A percentile compares a stretch with the other conserved stretches of the same genome.
Evolutionary conservation across 208 protist genomes (phyloP).

Genomic region (Trypanosoma rangeli): DNA sequence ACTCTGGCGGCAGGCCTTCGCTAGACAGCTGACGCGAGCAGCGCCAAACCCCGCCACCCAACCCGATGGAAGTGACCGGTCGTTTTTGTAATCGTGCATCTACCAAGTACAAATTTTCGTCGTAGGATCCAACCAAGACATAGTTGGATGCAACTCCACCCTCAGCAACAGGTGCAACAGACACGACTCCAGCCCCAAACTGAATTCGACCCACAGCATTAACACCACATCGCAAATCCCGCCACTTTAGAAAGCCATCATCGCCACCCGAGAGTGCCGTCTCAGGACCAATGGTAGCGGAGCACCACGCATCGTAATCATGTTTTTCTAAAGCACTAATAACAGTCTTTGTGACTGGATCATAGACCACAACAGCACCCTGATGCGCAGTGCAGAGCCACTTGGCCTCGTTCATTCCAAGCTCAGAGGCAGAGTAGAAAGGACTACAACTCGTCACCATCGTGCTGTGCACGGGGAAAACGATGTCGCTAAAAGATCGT

Average conservation of each 20-base stretch:
- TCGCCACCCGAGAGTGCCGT: conserved; percentile 74
- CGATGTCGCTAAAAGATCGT: conserved; percentile 4
- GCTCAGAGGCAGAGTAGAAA: conserved; percentile 21
- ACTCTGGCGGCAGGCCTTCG: conserved; percentile 3
- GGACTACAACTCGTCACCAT: conserved; percentile 82
- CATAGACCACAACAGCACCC: conserved; percentile 55
- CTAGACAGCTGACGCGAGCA: conserved; percentile 44
- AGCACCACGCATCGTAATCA: conserved; percentile 87
- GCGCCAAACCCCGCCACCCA: conserved; percentile 87
- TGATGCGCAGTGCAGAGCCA: conserved; percentile 72
- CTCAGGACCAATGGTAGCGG: conserved; percentile 30
- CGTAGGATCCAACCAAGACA: conserved; percentile 77
- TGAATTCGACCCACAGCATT: conserved; percentile 33
- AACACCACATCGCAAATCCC: conserved; percentile 42
- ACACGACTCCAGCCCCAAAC: conserved; percentile 80
- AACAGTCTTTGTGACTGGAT: conserved; percentile 28
- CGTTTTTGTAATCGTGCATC: conserved; percentile 51
- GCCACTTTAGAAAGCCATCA: conserved; percentile 68
- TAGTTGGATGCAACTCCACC: conserved; percentile 35
- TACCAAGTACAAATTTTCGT: conserved; percentile 72
- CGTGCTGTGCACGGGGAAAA: conserved; percentile 48
- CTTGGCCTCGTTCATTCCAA: background rate
- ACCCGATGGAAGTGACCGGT: conserved; percentile 39
- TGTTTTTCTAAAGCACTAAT: conserved; percentile 49
- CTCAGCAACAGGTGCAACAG: conserved; percentile 58